Conservation (phyloP, 2,329 filamentous ascomycete species). For the Colletotrichum australisinense region DNA sequence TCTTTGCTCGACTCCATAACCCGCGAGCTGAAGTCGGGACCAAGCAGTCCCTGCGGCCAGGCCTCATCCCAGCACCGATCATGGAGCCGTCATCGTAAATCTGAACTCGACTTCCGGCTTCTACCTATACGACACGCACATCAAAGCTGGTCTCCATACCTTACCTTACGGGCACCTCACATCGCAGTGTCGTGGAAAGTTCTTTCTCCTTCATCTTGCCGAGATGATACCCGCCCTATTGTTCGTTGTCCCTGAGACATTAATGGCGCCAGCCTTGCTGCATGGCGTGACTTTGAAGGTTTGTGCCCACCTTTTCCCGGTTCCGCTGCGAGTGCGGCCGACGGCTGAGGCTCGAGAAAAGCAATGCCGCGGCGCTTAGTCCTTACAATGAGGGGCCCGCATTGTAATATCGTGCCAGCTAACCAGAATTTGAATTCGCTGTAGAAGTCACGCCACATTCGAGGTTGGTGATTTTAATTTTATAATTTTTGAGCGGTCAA, state of each 20-base stretch:
- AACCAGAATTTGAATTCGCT: background rate
- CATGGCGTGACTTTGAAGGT: constrained; percentile 5
- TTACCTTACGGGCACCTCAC: too few relatives aligned
- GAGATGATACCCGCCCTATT: background rate
- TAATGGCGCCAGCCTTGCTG: background rate
- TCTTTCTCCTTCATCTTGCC: background rate
- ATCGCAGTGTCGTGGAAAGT: background rate
- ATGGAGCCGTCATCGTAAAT: background rate
- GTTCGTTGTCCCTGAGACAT: background rate
- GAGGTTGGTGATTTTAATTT: background rate
- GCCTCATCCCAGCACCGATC: background rate
- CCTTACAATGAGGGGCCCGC: background rate
- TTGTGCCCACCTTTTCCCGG: background rate
- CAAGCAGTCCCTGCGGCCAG: background rate
- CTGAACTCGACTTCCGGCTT: background rate
- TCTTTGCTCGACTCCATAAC: background rate
- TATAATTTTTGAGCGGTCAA: background rate
- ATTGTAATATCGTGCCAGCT: background rate
- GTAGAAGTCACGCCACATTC: background rate
- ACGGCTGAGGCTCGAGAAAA: constrained; percentile 18
- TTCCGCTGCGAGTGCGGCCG: constrained; percentile 2
- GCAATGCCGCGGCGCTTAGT: constrained; percentile 12
- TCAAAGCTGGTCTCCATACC: background rate
- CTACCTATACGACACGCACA: background rate
- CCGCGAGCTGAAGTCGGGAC: background rate